phyloP scores from a whole-genome alignment of 331 rosid species.

The Ulmus americana region DNA sequence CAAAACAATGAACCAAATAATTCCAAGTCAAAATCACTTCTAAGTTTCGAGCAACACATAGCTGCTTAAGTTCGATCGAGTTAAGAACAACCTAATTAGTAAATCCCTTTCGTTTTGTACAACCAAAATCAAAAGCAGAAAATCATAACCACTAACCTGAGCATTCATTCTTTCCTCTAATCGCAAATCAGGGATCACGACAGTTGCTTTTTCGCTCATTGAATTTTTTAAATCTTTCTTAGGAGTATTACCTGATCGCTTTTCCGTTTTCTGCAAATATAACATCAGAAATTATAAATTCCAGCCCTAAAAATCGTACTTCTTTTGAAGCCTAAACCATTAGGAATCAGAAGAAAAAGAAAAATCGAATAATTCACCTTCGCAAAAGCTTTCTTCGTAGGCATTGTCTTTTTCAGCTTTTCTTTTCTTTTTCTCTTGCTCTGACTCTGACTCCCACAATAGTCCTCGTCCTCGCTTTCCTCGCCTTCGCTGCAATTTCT shows the following conservation, averaged over 20 bases:
- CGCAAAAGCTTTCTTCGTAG: constrained; percentile 39
- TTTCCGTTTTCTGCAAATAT: constrained; percentile 22
- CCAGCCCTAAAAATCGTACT: neutral
- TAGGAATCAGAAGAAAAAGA: neutral
- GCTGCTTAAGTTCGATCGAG: neutral
- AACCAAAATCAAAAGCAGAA: neutral
- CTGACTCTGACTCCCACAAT: constrained; percentile 31
- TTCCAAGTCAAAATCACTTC: constrained; percentile 10
- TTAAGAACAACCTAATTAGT: neutral
- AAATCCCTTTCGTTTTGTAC: neutral
- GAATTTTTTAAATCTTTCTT: constrained; percentile 34
- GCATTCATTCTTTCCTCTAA: constrained; percentile 56
- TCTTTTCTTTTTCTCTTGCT: constrained; percentile 41
- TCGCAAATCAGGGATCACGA: constrained; percentile 47
- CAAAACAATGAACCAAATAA: neutral
- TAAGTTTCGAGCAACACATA: neutral
- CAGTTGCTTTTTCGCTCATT: constrained; percentile 26
- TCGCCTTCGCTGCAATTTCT: constrained; percentile 17
- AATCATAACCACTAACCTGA: constrained; percentile 44
- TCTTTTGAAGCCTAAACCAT: neutral
- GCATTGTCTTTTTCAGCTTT: constrained; percentile 29
- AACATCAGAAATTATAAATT: neutral
- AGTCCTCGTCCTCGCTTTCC: constrained; percentile 38
- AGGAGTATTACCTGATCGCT: constrained; percentile 40
- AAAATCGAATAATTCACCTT: constrained; percentile 32